A percentile compares a stretch with the other conserved stretches of the same genome.
These are phyloP conservation scores for Ustilago xerochloae DNA, from an alignment of 1,284 basidiomycete genomes.

Conservation along the genomic window DNA sequence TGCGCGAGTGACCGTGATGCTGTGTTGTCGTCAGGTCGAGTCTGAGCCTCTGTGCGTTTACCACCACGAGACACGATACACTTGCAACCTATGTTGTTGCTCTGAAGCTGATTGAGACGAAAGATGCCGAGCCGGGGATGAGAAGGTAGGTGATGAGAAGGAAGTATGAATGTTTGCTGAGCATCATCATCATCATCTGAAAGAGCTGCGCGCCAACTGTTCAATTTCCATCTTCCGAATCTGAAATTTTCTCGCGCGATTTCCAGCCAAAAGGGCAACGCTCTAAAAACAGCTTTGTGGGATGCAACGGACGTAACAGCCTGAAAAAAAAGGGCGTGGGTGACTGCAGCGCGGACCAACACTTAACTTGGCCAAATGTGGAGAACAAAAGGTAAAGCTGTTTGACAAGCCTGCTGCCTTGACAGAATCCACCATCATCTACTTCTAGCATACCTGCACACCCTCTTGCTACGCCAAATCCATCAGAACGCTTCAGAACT, in stretches of 20 bases:
- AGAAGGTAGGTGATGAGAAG: conserved; percentile 3
- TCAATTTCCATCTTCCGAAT: conserved; percentile 39
- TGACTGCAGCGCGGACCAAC: conserved; percentile 9
- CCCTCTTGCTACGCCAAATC: too few relatives aligned
- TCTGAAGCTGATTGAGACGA: too few relatives aligned
- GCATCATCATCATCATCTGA: background rate
- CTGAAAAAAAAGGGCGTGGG: background rate
- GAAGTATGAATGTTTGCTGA: conserved; percentile 14
- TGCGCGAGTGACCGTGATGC: too few relatives aligned
- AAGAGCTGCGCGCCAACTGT: conserved; percentile 8
- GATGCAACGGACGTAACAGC: conserved; percentile 2
- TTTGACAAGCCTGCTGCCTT: too few relatives aligned
- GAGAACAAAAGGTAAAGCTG: too few relatives aligned
- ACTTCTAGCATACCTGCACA: too few relatives aligned
- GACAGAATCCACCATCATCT: too few relatives aligned
- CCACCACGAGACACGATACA: background rate
- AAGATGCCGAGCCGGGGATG: too few relatives aligned
- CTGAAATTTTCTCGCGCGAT: conserved; percentile 11
- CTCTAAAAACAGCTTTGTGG: background rate
- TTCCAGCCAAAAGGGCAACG: background rate
- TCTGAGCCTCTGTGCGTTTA: background rate
- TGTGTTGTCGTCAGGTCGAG: too few relatives aligned
- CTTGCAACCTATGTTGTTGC: too few relatives aligned
- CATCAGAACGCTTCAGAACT: too few relatives aligned
- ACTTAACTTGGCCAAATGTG: too few relatives aligned